Evolutionary conservation across 495 filamentous ascomycete species (phyloP).

Genomic region (Penicillium soppii): DNA sequence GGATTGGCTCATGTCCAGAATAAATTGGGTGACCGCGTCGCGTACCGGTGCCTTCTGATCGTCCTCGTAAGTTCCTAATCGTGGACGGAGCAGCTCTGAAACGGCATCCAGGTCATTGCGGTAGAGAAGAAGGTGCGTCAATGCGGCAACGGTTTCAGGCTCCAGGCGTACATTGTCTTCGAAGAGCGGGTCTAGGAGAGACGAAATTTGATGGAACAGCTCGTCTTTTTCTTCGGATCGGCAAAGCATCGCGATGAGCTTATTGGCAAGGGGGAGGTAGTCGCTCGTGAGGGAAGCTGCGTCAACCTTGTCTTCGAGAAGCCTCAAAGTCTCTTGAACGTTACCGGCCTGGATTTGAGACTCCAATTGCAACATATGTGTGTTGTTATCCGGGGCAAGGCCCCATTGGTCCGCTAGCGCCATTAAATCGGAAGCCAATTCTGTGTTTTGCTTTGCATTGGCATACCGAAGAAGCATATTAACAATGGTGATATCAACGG

Average conservation of each 20-base stretch:
- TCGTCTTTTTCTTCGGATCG: constrained; percentile 44
- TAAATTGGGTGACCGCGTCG: constrained; percentile 62
- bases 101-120: constrained; percentile 72
- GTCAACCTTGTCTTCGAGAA: constrained; percentile 60
- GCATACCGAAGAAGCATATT: constrained; percentile 75
- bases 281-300: constrained; percentile 51
- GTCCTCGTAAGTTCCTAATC: constrained; percentile 58
- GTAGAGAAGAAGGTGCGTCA: constrained; percentile 68
- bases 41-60: constrained; percentile 64
- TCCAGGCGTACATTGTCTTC: constrained; percentile 67
- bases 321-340: constrained; percentile 60
- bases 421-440: constrained; percentile 71
- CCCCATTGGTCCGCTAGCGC: constrained; percentile 59
- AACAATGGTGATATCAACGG: constrained; percentile 67
- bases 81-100: constrained; percentile 71
- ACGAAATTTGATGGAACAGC: constrained; percentile 64
- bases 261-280: constrained; percentile 67
- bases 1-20: constrained; percentile 57
- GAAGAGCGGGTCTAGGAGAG: constrained; percentile 72
- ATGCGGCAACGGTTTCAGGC: constrained; percentile 66
- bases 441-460: constrained; percentile 64
- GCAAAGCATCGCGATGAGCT: constrained; percentile 74
- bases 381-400: constrained; percentile 62
- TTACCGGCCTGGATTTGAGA: constrained; percentile 70
- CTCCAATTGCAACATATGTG: constrained; percentile 71